Conservation (phyloP, 495 filamentous ascomycete species). For the Neurospora terricola region DNA sequence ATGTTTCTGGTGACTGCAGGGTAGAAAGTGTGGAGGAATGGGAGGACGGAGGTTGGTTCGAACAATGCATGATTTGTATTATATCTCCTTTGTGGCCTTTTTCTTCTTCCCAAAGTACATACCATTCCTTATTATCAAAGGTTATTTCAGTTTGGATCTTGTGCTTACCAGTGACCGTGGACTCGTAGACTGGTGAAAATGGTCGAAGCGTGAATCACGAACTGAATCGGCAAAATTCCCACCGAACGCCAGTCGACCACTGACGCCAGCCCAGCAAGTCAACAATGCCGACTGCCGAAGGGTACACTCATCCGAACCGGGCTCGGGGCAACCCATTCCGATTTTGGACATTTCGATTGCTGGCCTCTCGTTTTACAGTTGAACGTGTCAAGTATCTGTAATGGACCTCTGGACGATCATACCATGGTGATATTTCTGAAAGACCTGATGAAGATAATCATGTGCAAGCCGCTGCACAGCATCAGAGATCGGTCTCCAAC, state of each 20-base stretch:
- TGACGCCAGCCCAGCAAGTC: no score
- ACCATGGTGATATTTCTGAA: not conserved
- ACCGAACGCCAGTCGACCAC: no score
- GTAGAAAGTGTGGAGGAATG: not conserved
- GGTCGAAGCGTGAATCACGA: no score
- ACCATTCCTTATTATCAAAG: no score
- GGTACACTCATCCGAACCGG: not conserved
- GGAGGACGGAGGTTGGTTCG: fast-evolving
- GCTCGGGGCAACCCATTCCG: not conserved
- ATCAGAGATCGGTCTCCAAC: not conserved
- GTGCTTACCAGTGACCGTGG: no score
- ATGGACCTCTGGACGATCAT: not conserved
- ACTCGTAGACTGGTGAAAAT: no score
- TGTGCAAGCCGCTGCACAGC: not conserved
- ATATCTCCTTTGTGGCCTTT: not conserved
- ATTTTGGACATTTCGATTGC: not conserved
- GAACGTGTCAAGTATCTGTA: not conserved
- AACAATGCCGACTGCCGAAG: not conserved
- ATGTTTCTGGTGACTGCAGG: not conserved
- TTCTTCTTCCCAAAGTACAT: not conserved
- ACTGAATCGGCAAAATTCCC: no score
- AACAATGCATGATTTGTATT: not conserved
- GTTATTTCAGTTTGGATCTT: no score
- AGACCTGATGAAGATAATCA: not conserved
- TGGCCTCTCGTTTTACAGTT: not conserved